These are phyloP conservation scores for Phytopythium chamaehyphon DNA, from an alignment of 352 stramenopile genomes.

Conservation along the genomic window DNA sequence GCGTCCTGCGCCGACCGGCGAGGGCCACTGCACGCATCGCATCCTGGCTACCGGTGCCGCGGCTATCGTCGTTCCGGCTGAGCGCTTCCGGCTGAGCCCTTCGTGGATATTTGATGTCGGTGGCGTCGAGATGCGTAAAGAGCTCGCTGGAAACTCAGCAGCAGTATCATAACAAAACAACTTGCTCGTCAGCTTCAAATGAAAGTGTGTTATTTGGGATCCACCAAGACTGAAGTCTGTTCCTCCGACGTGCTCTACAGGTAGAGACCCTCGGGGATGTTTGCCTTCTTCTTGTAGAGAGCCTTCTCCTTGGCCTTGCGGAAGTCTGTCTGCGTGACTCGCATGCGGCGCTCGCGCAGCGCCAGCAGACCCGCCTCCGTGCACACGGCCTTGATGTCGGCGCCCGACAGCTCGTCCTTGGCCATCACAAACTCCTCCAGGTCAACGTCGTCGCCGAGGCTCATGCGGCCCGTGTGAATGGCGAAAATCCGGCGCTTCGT, in stretches of 20 bases:
- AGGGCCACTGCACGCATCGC: slow-evolving; percentile 17
- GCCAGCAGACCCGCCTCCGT: slow-evolving; percentile 99
- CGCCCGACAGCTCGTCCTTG: slow-evolving; percentile 99
- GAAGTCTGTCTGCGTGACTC: slow-evolving; percentile 99
- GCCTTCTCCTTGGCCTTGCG: slow-evolving; percentile 99
- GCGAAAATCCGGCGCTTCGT: slow-evolving; percentile 99
- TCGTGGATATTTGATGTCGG: neutral
- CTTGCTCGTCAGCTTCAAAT: slow-evolving; percentile 13
- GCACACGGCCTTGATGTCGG: slow-evolving; percentile 99
- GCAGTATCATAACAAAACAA: neutral
- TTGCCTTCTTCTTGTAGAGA: slow-evolving; percentile 99
- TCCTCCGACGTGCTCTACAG: slow-evolving; percentile 67
- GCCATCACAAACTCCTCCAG: slow-evolving; percentile 99
- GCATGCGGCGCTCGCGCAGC: slow-evolving; percentile 98
- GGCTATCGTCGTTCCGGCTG: slow-evolving; percentile 20
- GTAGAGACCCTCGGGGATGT: slow-evolving; percentile 99
- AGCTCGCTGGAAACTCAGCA: neutral
- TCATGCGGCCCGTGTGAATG: slow-evolving; percentile 99
- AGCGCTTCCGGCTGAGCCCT: slow-evolving; percentile 5
- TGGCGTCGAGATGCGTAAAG: neutral
- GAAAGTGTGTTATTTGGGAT: slow-evolving; percentile 14
- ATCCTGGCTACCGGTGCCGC: slow-evolving; percentile 26
- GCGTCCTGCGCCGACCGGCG: slow-evolving; percentile 5
- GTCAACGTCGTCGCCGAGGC: slow-evolving; percentile 97
- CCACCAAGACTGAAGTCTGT: neutral